Conservation (phyloP, 148 eudicot species). For the Rhododendron vialii region DNA sequence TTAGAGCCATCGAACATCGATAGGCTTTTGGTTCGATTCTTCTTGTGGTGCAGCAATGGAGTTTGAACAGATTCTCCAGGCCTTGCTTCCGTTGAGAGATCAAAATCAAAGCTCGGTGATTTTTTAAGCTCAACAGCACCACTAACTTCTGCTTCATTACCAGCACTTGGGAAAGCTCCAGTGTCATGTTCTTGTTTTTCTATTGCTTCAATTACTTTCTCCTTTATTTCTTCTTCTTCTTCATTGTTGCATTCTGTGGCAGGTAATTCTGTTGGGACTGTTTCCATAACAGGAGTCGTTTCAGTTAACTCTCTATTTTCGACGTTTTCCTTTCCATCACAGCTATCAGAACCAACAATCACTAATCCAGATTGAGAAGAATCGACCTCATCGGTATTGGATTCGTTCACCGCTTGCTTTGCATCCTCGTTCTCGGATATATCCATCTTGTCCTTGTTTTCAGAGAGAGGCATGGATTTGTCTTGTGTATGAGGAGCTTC, state of each 20-base stretch:
- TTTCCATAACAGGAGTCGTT: not conserved
- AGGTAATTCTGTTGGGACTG: constrained; percentile 12
- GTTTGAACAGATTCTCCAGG: constrained; percentile 41
- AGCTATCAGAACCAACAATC: not conserved
- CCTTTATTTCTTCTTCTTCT: not conserved
- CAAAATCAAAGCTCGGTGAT: constrained; percentile 45
- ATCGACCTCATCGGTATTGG: not conserved
- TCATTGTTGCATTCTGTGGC: not conserved
- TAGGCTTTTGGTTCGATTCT: constrained; percentile 21
- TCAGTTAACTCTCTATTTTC: not conserved
- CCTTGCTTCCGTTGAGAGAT: constrained; percentile 22
- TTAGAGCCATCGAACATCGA: constrained; percentile 10
- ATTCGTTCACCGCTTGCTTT: not conserved
- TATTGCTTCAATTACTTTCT: not conserved
- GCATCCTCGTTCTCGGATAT: constrained; percentile 3
- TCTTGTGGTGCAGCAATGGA: constrained; percentile 28
- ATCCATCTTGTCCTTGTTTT: not conserved
- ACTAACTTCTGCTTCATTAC: constrained; percentile 6
- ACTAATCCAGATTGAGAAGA: not conserved
- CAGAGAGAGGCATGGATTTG: constrained; percentile 2
- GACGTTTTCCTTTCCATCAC: not conserved
- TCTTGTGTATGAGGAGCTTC: constrained; percentile 13
- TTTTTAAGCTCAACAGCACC: constrained; percentile 17
- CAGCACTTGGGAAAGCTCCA: not conserved
- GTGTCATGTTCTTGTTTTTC: not conserved